Percentiles rank a stretch among this genome's conserved stretches.
phyloP scores from a whole-genome alignment of 768 basidiomycete genomes.

The Xerocomellus dryophilus region DNA sequence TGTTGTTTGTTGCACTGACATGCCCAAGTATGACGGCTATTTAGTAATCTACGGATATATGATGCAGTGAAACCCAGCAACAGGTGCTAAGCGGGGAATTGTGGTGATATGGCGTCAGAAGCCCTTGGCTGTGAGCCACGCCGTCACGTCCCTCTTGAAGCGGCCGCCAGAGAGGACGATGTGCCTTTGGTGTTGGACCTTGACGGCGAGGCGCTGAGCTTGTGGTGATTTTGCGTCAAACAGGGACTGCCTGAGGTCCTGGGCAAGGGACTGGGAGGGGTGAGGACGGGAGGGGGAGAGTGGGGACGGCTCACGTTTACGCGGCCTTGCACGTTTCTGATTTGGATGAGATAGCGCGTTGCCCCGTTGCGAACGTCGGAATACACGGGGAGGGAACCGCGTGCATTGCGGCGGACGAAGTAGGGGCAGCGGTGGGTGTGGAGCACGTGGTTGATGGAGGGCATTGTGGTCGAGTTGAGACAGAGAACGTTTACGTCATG shows the following conservation, averaged over 20 bases:
- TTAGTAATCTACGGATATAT: conserved; percentile 7
- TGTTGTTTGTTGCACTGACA: not conserved
- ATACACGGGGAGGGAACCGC: conserved; percentile 71
- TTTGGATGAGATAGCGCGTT: conserved; percentile 52
- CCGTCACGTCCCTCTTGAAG: conserved; percentile 58
- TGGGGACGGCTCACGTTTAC: conserved; percentile 42
- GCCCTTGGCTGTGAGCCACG: conserved; percentile 63
- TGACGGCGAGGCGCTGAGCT: conserved; percentile 47
- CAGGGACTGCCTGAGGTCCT: conserved; percentile 51
- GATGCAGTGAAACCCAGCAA: conserved; percentile 14
- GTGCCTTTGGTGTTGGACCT: conserved; percentile 47
- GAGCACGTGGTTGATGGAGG: conserved; percentile 19
- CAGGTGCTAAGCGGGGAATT: conserved; percentile 12
- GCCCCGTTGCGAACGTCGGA: conserved; percentile 68
- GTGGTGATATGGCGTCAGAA: conserved; percentile 41
- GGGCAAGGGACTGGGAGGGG: conserved; percentile 49
- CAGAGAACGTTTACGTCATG: conserved; percentile 2
- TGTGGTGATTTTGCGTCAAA: conserved; percentile 48
- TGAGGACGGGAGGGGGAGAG: not conserved
- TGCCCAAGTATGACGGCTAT: conserved; percentile 6
- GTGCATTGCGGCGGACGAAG: conserved; percentile 62
- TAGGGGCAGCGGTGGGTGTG: conserved; percentile 34
- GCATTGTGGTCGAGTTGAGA: conserved; percentile 6
- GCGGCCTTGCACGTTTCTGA: conserved; percentile 70
- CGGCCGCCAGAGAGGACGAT: conserved; percentile 59